Conservation (phyloP, 441 rosid genomes). For the Metrosideros polymorpha region DNA sequence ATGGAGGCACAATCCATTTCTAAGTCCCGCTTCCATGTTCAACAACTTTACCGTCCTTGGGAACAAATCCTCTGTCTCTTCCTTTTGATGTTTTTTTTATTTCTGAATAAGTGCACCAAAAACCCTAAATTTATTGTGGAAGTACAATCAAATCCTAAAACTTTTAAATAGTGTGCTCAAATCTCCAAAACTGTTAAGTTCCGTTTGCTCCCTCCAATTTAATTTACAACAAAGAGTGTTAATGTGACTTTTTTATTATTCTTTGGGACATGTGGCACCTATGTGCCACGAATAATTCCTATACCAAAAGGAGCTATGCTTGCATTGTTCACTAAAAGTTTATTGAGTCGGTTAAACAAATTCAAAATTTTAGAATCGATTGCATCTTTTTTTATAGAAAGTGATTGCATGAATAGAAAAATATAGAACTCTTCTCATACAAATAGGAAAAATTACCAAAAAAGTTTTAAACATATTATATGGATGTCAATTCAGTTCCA, state of each 20-base stretch:
- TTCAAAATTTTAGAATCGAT: not conserved
- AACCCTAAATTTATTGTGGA: not conserved
- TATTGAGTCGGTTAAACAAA: not conserved
- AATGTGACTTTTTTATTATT: not conserved
- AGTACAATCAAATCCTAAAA: not conserved
- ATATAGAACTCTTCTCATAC: not conserved
- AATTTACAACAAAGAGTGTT: not conserved
- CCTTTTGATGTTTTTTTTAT: not conserved
- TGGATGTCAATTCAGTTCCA: fast-evolving
- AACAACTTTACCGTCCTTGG: not conserved
- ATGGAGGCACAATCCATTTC: not conserved
- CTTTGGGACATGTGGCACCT: not conserved
- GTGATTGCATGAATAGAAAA: not conserved
- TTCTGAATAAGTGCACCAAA: not conserved
- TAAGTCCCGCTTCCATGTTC: not conserved
- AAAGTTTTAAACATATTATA: not conserved
- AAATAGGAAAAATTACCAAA: not conserved
- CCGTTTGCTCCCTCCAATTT: not conserved
- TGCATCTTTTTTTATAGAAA: not conserved
- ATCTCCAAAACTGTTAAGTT: not conserved
- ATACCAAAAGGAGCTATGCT: not conserved
- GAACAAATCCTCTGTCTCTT: not conserved
- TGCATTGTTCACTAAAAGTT: not conserved
- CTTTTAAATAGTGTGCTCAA: not conserved
- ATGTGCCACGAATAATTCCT: not conserved